These are phyloP conservation scores for Musa schizocarpa DNA, from an alignment of 176 grass and related monocot species.

Conservation along the genomic window DNA sequence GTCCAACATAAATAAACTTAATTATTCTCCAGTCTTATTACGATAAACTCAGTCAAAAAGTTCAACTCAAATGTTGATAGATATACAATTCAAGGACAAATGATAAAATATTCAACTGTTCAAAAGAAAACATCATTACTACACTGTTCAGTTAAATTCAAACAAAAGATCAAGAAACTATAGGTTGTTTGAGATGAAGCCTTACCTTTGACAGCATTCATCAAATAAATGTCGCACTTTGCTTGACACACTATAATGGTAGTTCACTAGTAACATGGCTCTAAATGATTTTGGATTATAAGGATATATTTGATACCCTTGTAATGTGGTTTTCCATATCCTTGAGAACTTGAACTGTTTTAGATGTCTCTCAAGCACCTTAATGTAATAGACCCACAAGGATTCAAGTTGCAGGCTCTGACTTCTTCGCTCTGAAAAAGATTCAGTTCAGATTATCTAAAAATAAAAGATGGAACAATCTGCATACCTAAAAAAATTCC, in stretches of 20 bases:
- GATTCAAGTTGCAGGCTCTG: constrained; percentile 60
- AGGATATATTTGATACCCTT: constrained; percentile 73
- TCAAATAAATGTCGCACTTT: constrained; percentile 79
- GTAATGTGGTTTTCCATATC: constrained; percentile 52
- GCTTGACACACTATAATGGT: constrained; percentile 66
- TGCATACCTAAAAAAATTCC: background rate
- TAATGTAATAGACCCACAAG: constrained; percentile 72
- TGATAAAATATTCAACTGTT: background rate
- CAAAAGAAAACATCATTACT: background rate
- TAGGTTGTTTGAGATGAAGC: background rate
- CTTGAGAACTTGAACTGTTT: constrained; percentile 54
- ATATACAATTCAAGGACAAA: background rate
- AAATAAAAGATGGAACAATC: background rate
- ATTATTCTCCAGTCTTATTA: too few species aligned
- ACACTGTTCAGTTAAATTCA: background rate
- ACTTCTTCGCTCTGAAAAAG: constrained; percentile 40
- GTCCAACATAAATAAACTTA: too few species aligned
- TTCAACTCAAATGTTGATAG: background rate
- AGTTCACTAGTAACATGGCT: constrained; percentile 53
- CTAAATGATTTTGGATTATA: constrained; percentile 75
- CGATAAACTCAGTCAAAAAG: too few species aligned
- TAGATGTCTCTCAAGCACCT: constrained; percentile 54
- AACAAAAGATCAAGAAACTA: background rate
- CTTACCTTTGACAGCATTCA: constrained; percentile 71
- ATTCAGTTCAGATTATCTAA: constrained; percentile 19